Conservation (phyloP, 371 early-diverging fungal genomes). For the Blyttiomyces sp. region DNA sequence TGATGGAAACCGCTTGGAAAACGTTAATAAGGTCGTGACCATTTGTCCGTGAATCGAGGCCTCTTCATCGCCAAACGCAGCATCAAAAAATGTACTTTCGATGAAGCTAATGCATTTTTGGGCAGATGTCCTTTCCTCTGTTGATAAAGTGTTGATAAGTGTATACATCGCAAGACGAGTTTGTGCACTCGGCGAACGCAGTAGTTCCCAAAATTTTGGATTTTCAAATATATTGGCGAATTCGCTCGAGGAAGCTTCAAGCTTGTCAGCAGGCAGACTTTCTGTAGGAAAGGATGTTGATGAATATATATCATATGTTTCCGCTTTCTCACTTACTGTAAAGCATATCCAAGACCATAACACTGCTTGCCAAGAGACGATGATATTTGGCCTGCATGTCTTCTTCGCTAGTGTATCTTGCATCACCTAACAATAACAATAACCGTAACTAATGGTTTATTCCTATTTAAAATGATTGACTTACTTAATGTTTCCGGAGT, state of each 20-base stretch:
- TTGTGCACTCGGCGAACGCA: constrained; percentile 19
- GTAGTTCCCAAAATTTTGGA: constrained; percentile 39
- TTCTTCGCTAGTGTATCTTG: constrained; percentile 41
- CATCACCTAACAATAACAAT: constrained; percentile 30
- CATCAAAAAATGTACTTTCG: constrained; percentile 23
- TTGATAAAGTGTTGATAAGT: constrained; percentile 20
- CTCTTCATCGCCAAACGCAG: constrained; percentile 48
- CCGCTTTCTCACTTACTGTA: too few species aligned
- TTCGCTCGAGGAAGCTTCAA: too few species aligned
- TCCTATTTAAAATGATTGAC: not conserved
- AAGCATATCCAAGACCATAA: constrained; percentile 26
- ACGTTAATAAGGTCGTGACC: too few species aligned
- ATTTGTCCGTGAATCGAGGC: constrained; percentile 46
- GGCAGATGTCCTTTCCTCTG: not conserved
- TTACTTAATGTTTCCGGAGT: constrained; percentile 44
- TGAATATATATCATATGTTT: too few species aligned
- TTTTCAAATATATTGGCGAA: constrained; percentile 24
- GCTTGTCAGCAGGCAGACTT: too few species aligned
- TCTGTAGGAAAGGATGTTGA: too few species aligned
- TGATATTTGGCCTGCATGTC: constrained; percentile 40
- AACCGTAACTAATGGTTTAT: not conserved
- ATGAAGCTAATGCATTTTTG: constrained; percentile 32
- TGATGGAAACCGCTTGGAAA: too few species aligned
- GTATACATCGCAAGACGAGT: constrained; percentile 41
- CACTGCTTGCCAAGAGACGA: constrained; percentile 33